Evolutionary conservation across 106 monocot species (phyloP).

Genomic region (Phalaenopsis equestris): DNA sequence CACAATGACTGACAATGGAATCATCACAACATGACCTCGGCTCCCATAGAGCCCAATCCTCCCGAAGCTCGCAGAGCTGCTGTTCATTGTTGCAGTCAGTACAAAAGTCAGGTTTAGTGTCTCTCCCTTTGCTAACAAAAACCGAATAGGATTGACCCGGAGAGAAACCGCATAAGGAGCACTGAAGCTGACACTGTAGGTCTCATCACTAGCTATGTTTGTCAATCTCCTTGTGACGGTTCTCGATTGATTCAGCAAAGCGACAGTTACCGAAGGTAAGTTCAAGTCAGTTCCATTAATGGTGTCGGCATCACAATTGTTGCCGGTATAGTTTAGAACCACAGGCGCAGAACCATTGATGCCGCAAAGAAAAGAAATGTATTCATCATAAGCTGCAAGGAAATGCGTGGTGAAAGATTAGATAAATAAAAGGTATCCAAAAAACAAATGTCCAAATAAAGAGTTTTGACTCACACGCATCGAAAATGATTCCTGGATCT

Average conservation of each 20-base stretch:
- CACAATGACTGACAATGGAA: slow-evolving; percentile 70
- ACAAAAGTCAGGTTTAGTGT: slow-evolving; percentile 45
- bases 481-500: slow-evolving; percentile 85
- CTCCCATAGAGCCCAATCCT: slow-evolving; percentile 73
- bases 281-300: slow-evolving; percentile 61
- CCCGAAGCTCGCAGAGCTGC: slow-evolving; percentile 66
- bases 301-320: slow-evolving; percentile 32
- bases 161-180: slow-evolving; percentile 67
- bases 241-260: slow-evolving; percentile 60
- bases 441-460: neutral
- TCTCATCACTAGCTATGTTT: slow-evolving; percentile 58
- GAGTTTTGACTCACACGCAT: slow-evolving; percentile 45
- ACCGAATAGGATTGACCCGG: slow-evolving; percentile 47
- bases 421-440: neutral
- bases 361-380: slow-evolving; percentile 71
- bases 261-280: slow-evolving; percentile 77
- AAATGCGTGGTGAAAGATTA: neutral
- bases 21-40: slow-evolving; percentile 45
- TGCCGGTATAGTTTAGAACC: slow-evolving; percentile 73
- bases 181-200: slow-evolving; percentile 59
- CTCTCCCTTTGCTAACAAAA: slow-evolving; percentile 48
- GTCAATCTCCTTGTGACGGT: slow-evolving; percentile 52
- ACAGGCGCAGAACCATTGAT: slow-evolving; percentile 74
- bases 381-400: slow-evolving; percentile 69
- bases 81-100: slow-evolving; percentile 66